These are phyloP conservation scores for Ballota nigra DNA, from an alignment of 257 asterid genomes.

Conservation along the genomic window DNA sequence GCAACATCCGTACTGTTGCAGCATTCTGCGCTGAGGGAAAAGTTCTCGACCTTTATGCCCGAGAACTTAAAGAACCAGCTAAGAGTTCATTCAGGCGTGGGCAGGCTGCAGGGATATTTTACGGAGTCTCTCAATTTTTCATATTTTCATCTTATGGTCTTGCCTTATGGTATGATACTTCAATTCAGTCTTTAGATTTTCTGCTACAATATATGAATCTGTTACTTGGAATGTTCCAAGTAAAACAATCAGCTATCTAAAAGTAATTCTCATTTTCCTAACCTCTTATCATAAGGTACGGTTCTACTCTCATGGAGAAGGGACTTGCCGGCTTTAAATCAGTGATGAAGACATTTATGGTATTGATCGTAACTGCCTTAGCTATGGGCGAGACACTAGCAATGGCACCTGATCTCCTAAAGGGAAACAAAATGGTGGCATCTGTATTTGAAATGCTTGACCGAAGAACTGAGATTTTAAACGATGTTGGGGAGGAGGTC, in stretches of 20 bases:
- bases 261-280: background rate
- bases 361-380: constrained; percentile 81
- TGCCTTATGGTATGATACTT: constrained; percentile 70
- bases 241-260: background rate
- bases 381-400: constrained; percentile 98
- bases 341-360: constrained; percentile 90
- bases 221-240: background rate
- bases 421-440: constrained; percentile 87
- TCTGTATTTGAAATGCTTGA: constrained; percentile 87
- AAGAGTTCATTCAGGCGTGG: constrained; percentile 80
- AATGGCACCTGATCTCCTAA: constrained; percentile 97
- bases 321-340: constrained; percentile 81
- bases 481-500: constrained; percentile 80
- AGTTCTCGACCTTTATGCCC: constrained; percentile 66
- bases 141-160: constrained; percentile 92
- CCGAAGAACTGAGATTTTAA: constrained; percentile 62
- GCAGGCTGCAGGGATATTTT: constrained; percentile 85
- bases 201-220: background rate
- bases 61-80: constrained; percentile 79
- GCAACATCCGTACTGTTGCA: constrained; percentile 91
- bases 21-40: constrained; percentile 95
- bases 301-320: constrained; percentile 82
- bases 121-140: constrained; percentile 93
- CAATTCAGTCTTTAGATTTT: background rate
- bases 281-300: constrained; percentile 46